Conservation (phyloP, 768 basidiomycete species). For the Suillus hirtellus region DNA sequence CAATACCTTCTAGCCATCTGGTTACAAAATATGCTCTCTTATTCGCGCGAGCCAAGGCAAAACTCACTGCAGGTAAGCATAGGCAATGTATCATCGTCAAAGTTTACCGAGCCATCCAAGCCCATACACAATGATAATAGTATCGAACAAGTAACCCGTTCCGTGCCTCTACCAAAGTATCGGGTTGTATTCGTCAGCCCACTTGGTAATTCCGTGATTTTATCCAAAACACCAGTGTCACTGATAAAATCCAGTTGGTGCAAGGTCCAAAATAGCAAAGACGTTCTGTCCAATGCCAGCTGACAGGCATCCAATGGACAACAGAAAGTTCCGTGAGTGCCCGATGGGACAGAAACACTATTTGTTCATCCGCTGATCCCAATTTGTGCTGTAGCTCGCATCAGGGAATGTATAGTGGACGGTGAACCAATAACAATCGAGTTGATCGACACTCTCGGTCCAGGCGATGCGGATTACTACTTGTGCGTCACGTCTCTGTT, state of each 20-base stretch:
- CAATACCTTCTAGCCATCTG: neutral
- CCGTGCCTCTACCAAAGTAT: conserved; percentile 7
- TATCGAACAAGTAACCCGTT: neutral
- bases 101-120: neutral
- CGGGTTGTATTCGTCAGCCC: conserved; percentile 5
- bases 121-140: neutral
- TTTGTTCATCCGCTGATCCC: neutral
- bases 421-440: conserved; percentile 2
- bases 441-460: conserved; percentile 1
- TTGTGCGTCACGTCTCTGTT: neutral
- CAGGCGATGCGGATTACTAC: neutral
- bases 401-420: conserved; percentile 1
- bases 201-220: neutral
- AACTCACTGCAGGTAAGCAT: neutral
- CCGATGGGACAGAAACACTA: neutral
- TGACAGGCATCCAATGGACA: neutral
- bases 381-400: neutral
- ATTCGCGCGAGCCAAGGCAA: neutral
- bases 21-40: neutral
- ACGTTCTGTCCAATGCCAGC: neutral
- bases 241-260: neutral
- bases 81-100: neutral
- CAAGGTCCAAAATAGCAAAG: conserved; percentile 3
- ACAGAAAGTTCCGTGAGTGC: conserved; percentile 3
- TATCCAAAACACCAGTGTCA: too few relatives aligned